These are phyloP conservation scores for Zizania palustris DNA, from an alignment of 202 grass and related monocot species.

Conservation along the genomic window DNA sequence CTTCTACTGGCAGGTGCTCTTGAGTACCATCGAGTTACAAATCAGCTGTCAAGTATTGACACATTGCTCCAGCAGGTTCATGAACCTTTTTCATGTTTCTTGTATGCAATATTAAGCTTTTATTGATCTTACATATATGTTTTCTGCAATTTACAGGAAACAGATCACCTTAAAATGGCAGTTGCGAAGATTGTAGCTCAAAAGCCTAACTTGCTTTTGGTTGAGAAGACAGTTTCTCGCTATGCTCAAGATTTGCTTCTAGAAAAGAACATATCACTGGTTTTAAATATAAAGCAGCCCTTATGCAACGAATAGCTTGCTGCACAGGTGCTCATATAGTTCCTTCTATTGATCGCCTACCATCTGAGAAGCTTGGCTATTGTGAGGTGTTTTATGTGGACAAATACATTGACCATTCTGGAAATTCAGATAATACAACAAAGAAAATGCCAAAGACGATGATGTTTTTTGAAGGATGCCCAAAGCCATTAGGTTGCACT, in stretches of 20 bases:
- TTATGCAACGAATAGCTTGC: slow-evolving; percentile 78
- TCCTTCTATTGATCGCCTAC: slow-evolving; percentile 79
- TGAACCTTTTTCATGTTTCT: slow-evolving; percentile 48
- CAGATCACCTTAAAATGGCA: slow-evolving; percentile 98
- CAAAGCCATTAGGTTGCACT: slow-evolving; percentile 88
- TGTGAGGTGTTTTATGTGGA: slow-evolving; percentile 95
- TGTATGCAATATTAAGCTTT: slow-evolving; percentile 24
- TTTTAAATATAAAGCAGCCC: slow-evolving; percentile 94
- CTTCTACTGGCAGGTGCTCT: slow-evolving; percentile 91
- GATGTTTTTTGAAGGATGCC: slow-evolving; percentile 98
- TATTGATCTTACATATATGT: slow-evolving; percentile 37
- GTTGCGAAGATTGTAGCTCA: slow-evolving; percentile 94
- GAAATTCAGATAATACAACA: slow-evolving; percentile 39
- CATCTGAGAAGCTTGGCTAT: slow-evolving; percentile 76
- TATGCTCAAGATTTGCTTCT: slow-evolving; percentile 90
- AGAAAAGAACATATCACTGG: slow-evolving; percentile 86
- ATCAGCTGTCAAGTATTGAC: slow-evolving; percentile 93
- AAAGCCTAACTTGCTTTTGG: slow-evolving; percentile 84
- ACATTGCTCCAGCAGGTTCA: slow-evolving; percentile 92
- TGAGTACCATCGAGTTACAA: slow-evolving; percentile 90
- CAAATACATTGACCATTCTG: slow-evolving; percentile 75
- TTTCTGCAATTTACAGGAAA: slow-evolving; percentile 72
- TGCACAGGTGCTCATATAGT: slow-evolving; percentile 93
- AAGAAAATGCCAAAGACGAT: slow-evolving; percentile 84
- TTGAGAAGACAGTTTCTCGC: slow-evolving; percentile 91